Evolutionary conservation across 106 monocot genomes (phyloP).

Genomic region (Chionographis japonica): DNA sequence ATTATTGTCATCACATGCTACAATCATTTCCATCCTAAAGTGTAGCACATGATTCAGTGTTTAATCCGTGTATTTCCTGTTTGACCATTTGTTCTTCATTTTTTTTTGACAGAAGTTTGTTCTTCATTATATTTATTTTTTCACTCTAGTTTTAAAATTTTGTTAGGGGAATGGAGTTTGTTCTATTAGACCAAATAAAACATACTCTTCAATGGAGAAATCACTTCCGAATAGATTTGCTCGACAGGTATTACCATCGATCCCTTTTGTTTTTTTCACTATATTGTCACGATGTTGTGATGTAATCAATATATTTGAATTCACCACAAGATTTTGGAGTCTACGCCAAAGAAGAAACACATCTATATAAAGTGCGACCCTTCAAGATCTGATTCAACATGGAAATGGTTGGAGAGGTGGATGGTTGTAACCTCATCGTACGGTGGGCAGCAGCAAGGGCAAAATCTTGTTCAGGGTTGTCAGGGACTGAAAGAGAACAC

Average conservation of each 20-base stretch:
- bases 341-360: conserved; percentile 28
- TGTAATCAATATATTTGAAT: background rate
- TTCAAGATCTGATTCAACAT: conserved; percentile 52
- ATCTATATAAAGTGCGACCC: conserved; percentile 56
- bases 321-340: conserved; percentile 48
- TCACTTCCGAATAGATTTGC: conserved; percentile 47
- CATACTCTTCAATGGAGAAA: conserved; percentile 23
- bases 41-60: too few species aligned
- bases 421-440: conserved; percentile 38
- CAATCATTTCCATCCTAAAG: too few species aligned
- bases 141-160: background rate
- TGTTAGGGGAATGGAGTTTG: conserved; percentile 22
- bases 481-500: conserved; percentile 1
- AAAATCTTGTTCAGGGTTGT: background rate
- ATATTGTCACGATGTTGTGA: too few species aligned
- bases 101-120: too few species aligned
- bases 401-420: conserved; percentile 89
- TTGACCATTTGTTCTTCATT: too few species aligned
- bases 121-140: background rate
- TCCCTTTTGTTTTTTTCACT: background rate
- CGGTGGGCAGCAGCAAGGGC: conserved; percentile 11
- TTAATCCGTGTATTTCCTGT: too few species aligned
- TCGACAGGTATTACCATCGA: conserved; percentile 35
- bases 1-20: too few species aligned
- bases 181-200: conserved; percentile 16